phyloP scores from a whole-genome alignment of 257 asterid species.

The Anisodus acutangulus region DNA sequence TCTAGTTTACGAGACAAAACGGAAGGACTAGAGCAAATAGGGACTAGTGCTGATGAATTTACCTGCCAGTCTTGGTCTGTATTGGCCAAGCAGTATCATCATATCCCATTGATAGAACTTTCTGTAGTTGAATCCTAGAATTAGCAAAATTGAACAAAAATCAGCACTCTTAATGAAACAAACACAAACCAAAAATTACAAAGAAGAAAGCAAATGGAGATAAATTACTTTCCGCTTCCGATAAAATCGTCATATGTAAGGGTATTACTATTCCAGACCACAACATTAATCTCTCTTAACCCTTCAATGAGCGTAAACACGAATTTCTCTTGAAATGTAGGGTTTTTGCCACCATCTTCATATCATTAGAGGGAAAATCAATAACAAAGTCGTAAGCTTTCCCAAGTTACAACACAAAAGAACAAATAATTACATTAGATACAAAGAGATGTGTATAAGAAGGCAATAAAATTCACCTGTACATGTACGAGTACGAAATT shows the following conservation, averaged over 20 bases:
- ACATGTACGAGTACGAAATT: slow-evolving; percentile 84
- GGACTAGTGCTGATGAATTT: neutral
- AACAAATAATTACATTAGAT: slow-evolving; percentile 2
- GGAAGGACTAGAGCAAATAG: neutral
- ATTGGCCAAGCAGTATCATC: slow-evolving; percentile 86
- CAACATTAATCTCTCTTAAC: slow-evolving; percentile 61
- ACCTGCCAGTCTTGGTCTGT: slow-evolving; percentile 84
- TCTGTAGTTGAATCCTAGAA: slow-evolving; percentile 77
- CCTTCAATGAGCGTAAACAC: slow-evolving; percentile 87
- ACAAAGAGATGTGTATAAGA: neutral
- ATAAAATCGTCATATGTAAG: slow-evolving; percentile 74
- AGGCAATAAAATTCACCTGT: slow-evolving; percentile 54
- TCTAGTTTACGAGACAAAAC: slow-evolving; percentile 1
- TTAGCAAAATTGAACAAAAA: neutral
- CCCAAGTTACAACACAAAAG: neutral
- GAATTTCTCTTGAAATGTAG: slow-evolving; percentile 96
- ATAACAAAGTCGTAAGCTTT: neutral
- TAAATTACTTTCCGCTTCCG: slow-evolving; percentile 81
- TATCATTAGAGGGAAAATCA: slow-evolving; percentile 22
- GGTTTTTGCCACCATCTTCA: slow-evolving; percentile 89
- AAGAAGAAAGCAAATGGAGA: neutral
- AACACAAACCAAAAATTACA: neutral
- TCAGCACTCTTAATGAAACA: neutral
- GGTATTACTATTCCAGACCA: slow-evolving; percentile 94
- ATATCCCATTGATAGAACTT: slow-evolving; percentile 76